These are phyloP conservation scores for Murraya paniculata DNA, from an alignment of 345 rosid genomes.

Conservation along the genomic window DNA sequence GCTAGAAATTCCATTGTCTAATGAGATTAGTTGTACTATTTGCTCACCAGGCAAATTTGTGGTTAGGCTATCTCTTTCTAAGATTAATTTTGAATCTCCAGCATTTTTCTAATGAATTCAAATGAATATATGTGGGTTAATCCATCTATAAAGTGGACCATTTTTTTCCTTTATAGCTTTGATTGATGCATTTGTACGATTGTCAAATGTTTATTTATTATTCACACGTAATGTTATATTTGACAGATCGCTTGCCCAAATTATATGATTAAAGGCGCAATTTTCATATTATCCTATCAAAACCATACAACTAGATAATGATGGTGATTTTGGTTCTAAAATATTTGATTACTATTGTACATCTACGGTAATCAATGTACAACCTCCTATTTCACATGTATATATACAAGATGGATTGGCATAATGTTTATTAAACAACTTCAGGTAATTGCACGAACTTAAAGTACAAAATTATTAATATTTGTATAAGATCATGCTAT, in stretches of 20 bases:
- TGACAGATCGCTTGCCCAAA: no score
- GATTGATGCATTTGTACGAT: neutral
- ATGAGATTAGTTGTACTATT: no score
- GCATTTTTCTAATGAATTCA: neutral
- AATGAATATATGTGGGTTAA: neutral
- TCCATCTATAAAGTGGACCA: slow-evolving; percentile 1
- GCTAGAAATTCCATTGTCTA: no score
- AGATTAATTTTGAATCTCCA: neutral
- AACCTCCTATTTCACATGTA: no score
- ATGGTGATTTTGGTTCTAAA: no score
- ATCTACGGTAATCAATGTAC: no score
- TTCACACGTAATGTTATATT: neutral
- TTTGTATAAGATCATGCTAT: neutral
- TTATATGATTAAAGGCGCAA: no score
- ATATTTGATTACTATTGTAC: no score
- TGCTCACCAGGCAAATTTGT: neutral
- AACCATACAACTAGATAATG: no score
- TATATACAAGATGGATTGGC: no score
- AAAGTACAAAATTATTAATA: neutral
- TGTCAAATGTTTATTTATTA: slow-evolving; percentile 12
- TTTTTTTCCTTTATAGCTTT: slow-evolving; percentile 6
- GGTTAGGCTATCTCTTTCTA: neutral
- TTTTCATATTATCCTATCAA: no score
- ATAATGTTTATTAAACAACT: neutral
- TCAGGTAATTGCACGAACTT: neutral